phyloP scores from a whole-genome alignment of 78 protist species.

The Monocercomonoides exilis region DNA sequence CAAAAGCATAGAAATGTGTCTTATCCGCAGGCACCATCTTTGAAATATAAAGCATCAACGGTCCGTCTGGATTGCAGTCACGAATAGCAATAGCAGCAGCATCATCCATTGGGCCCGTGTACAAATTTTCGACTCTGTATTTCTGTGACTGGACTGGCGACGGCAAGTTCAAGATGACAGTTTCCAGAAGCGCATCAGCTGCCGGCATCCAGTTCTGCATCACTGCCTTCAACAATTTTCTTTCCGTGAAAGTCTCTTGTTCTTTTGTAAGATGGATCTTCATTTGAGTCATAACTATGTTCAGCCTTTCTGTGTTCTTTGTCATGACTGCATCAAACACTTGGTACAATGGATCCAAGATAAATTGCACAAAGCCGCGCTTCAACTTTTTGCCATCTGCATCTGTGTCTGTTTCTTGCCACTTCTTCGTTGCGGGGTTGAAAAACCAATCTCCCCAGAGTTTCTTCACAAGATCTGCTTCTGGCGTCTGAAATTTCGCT shows the following conservation, averaged over 20 bases:
- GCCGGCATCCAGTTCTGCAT: too few species aligned
- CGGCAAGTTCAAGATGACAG: too few species aligned
- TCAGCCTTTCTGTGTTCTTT: neutral
- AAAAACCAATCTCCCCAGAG: conserved; percentile 98
- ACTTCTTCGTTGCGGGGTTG: conserved; percentile 76
- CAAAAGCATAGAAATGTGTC: conserved; percentile 22
- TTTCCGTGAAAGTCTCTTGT: too few species aligned
- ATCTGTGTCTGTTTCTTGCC: conserved; percentile 33
- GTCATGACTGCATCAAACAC: neutral
- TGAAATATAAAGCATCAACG: conserved; percentile 37
- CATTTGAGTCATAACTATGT: neutral
- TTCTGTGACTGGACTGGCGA: conserved; percentile 33
- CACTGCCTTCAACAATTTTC: too few species aligned
- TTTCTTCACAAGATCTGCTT: conserved; percentile 60
- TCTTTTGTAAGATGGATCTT: neutral
- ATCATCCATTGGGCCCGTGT: too few species aligned
- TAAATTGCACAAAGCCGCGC: neutral
- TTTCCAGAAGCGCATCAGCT: too few species aligned
- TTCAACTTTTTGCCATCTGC: conserved; percentile 41
- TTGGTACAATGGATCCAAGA: neutral
- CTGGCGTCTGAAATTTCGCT: conserved; percentile 51
- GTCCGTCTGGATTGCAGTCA: too few species aligned
- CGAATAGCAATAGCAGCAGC: too few species aligned
- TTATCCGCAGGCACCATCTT: conserved; percentile 40
- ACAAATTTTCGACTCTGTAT: conserved; percentile 35